phyloP scores from a whole-genome alignment of 257 asterid species.

The Nicotiana sylvestris region DNA sequence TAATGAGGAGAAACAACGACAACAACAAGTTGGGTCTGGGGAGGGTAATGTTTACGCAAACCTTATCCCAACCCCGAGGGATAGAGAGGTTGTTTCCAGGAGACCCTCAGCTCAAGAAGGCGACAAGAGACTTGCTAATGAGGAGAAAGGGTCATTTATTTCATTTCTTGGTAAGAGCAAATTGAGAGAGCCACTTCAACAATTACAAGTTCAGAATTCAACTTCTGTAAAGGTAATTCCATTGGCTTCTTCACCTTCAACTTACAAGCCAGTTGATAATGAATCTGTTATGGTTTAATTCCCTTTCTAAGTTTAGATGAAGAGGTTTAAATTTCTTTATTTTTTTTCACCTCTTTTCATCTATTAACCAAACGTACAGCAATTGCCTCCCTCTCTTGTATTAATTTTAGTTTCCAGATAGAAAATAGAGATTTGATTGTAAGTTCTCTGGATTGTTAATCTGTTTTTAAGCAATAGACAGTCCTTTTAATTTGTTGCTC shows the following conservation, averaged over 20 bases:
- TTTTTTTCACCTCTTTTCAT: constrained; percentile 15
- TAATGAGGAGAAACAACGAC: constrained; percentile 15
- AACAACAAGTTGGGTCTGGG: too few species aligned
- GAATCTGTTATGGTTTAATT: constrained; percentile 19
- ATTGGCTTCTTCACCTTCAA: constrained; percentile 53
- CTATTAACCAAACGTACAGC: constrained; percentile 25
- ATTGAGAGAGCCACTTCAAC: constrained; percentile 23
- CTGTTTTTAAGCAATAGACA: not conserved
- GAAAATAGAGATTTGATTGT: constrained; percentile 8
- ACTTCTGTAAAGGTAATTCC: constrained; percentile 58
- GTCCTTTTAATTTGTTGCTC: not conserved
- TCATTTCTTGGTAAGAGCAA: constrained; percentile 35
- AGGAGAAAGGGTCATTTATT: constrained; percentile 40
- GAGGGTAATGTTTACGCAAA: too few species aligned
- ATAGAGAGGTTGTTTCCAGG: too few species aligned
- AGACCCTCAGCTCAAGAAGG: too few species aligned
- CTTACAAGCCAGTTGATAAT: constrained; percentile 15
- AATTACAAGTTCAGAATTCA: constrained; percentile 18
- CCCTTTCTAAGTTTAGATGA: constrained; percentile 12
- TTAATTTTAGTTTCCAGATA: constrained; percentile 18
- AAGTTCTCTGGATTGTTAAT: not conserved
- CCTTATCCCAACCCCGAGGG: too few species aligned
- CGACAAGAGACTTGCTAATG: not conserved
- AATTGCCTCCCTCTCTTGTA: not conserved
- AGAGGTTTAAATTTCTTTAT: constrained; percentile 24